These are phyloP conservation scores for Chaetomium olivaceum DNA, from an alignment of 2,329 filamentous ascomycete species.

Conservation along the genomic window DNA sequence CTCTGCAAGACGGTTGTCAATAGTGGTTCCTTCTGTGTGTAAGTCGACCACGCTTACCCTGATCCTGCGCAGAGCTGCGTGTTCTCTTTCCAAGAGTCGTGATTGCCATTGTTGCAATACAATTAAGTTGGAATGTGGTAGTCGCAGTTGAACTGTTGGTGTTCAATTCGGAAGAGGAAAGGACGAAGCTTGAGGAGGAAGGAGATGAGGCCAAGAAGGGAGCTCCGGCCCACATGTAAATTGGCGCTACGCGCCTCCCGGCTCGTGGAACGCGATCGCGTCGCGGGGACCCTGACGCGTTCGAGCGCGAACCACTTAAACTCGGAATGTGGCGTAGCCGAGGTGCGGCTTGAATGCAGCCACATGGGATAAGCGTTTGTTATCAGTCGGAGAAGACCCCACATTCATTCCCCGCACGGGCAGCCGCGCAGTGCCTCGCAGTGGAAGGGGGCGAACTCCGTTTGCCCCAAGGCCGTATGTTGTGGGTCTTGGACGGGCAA, in stretches of 20 bases:
- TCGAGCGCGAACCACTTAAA: conserved; percentile 31
- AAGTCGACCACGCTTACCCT: conserved; percentile 24
- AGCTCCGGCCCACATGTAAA: conserved; percentile 17
- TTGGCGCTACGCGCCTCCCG: conserved; percentile 20
- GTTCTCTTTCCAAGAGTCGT: conserved; percentile 39
- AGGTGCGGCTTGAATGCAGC: conserved; percentile 3
- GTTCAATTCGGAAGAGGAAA: conserved; percentile 17
- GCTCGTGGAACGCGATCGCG: conserved; percentile 30
- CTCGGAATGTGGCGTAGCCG: not conserved
- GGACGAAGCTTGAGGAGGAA: conserved; percentile 25
- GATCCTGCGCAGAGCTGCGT: conserved; percentile 28
- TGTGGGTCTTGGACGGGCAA: conserved; percentile 4
- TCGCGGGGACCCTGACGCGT: conserved; percentile 27
- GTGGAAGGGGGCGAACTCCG: conserved; percentile 35
- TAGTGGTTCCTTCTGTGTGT: conserved; percentile 10
- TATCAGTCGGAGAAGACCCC: conserved; percentile 15
- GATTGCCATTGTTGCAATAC: conserved; percentile 29
- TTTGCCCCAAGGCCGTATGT: conserved; percentile 8
- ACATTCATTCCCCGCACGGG: not conserved
- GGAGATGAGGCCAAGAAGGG: conserved; percentile 19
- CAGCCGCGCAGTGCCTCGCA: conserved; percentile 3
- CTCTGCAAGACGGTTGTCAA: conserved; percentile 28
- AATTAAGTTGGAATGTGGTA: not conserved
- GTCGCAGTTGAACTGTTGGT: conserved; percentile 25
- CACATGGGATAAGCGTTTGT: not conserved